Conservation (phyloP, 345 rosid genomes). For the Sisymbrium irio region DNA sequence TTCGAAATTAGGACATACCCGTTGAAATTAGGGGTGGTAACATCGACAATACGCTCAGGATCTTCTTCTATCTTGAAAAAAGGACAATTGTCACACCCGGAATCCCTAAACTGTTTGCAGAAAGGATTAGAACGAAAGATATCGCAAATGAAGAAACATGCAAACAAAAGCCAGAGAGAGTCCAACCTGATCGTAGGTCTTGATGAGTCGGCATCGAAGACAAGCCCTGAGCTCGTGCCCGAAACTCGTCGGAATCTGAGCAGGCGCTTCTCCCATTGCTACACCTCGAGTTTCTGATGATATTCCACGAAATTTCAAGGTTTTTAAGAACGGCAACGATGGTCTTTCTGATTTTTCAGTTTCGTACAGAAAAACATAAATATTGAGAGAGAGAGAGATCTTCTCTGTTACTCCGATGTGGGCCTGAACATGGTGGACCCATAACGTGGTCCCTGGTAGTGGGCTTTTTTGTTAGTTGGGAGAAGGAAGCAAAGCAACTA, state of each 20-base stretch:
- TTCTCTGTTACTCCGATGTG: background rate
- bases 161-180: background rate
- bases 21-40: conserved; percentile 80
- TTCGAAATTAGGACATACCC: conserved; percentile 42
- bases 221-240: conserved; percentile 90
- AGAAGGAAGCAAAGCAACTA: background rate
- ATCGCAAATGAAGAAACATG: background rate
- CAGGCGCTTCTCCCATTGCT: conserved; percentile 58
- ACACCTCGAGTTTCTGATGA: background rate
- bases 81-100: conserved; percentile 85
- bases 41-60: conserved; percentile 74
- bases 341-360: background rate
- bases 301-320: background rate
- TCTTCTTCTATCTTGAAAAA: conserved; percentile 86
- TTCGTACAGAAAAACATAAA: background rate
- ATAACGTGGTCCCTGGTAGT: background rate
- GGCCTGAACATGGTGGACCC: background rate
- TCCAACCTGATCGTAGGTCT: conserved; percentile 84
- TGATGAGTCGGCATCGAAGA: conserved; percentile 84
- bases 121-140: background rate
- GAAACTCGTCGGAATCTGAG: conserved; percentile 91
- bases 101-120: conserved; percentile 57
- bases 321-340: background rate
- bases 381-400: background rate
- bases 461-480: background rate